Percentiles rank a stretch among this genome's conserved stretches.
phyloP scores from a whole-genome alignment of 805 yeast genomes.

The Candida krabiensis region DNA sequence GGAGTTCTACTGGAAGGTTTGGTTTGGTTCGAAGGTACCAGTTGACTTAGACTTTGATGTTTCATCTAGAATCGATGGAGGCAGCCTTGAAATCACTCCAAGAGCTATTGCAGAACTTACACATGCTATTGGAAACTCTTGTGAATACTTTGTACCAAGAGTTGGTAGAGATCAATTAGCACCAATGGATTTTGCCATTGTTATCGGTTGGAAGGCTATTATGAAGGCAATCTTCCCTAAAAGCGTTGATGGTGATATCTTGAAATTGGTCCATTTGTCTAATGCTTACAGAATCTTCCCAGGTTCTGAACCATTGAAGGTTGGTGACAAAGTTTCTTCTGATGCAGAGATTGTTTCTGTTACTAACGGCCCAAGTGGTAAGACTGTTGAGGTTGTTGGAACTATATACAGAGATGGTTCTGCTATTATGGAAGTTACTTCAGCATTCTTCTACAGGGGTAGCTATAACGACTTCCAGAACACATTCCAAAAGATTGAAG shows the following conservation, averaged over 20 bases:
- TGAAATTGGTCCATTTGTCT: conserved; percentile 90
- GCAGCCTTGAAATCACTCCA: conserved; percentile 63
- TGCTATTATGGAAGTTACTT: conserved; percentile 90
- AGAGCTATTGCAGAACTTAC: conserved; percentile 87
- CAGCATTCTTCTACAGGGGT: conserved; percentile 97
- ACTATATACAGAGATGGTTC: conserved; percentile 71
- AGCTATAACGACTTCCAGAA: conserved; percentile 81
- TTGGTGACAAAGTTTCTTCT: conserved; percentile 82
- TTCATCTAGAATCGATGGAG: conserved; percentile 68
- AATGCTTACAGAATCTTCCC: conserved; percentile 93
- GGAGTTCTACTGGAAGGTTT: conserved; percentile 94
- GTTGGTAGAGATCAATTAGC: conserved; percentile 83
- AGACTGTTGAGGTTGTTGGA: conserved; percentile 94
- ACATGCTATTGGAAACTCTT: conserved; percentile 94
- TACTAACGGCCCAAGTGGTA: conserved; percentile 88
- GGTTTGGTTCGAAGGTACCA: conserved; percentile 72
- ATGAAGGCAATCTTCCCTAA: conserved; percentile 98
- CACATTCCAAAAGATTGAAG: conserved; percentile 85
- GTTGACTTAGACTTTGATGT: conserved; percentile 74
- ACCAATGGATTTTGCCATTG: conserved; percentile 99
- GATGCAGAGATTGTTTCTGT: conserved; percentile 86
- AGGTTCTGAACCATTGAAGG: conserved; percentile 85
- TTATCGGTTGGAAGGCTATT: conserved; percentile 97
- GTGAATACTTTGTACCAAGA: conserved; percentile 92
- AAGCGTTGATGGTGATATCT: conserved; percentile 92